Percentiles rank a stretch among this genome's conserved stretches.
Evolutionary conservation across 1,139 yeast species (phyloP).

Genomic region (Kodamaea derodonti): DNA sequence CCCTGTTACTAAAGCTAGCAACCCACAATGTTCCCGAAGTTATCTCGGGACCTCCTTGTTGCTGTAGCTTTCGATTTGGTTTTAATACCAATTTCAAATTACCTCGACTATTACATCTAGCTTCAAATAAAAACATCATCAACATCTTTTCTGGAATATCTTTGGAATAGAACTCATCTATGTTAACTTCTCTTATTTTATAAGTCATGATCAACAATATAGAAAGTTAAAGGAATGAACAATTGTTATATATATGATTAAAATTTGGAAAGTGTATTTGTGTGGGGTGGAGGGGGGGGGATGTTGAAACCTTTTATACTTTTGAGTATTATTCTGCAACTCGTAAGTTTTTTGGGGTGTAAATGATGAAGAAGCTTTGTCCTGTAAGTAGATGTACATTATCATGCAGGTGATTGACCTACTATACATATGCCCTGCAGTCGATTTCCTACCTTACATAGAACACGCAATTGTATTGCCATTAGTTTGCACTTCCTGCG

Average conservation of each 20-base stretch:
- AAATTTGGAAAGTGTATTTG: too few relatives aligned
- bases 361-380: too few relatives aligned
- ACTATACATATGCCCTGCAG: too few relatives aligned
- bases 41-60: conserved; percentile 8
- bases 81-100: conserved; percentile 8
- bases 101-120: conserved; percentile 7
- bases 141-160: conserved; percentile 9
- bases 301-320: background rate
- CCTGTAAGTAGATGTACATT: too few relatives aligned
- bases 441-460: too few relatives aligned
- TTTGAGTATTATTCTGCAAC: too few relatives aligned
- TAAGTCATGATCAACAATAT: conserved; percentile 3
- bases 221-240: conserved; percentile 1
- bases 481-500: too few relatives aligned
- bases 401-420: too few relatives aligned
- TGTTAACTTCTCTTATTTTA: conserved; percentile 9
- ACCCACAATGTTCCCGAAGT: conserved; percentile 10
- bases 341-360: too few relatives aligned
- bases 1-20: conserved; percentile 6
- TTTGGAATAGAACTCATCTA: conserved; percentile 9
- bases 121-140: conserved; percentile 7
- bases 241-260: background rate
- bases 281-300: background rate
- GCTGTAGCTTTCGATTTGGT: conserved; percentile 7
- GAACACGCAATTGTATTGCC: too few relatives aligned